Evolutionary conservation across 2,329 filamentous ascomycete species (phyloP).

Genomic region (Fusarium mundagurra): DNA sequence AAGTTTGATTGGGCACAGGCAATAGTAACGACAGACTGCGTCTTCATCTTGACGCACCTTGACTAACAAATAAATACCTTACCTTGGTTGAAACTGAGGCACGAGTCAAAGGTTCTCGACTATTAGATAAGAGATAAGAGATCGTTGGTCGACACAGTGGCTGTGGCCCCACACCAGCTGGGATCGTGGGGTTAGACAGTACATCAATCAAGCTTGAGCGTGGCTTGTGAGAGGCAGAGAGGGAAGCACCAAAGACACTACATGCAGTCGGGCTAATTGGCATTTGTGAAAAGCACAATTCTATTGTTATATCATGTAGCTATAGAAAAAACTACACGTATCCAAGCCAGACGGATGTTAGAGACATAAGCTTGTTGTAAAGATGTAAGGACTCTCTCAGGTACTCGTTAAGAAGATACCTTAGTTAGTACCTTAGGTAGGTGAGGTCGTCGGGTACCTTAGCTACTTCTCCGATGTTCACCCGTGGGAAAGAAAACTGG

Average conservation of each 20-base stretch:
- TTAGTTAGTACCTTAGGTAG: neutral
- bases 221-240: slow-evolving; percentile 16
- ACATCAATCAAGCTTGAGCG: slow-evolving; percentile 7
- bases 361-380: neutral
- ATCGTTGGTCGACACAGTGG: slow-evolving; percentile 28
- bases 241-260: neutral
- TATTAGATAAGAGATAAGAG: slow-evolving; percentile 32
- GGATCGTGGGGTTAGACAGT: slow-evolving; percentile 7
- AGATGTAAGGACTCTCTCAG: neutral
- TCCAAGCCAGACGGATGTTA: neutral
- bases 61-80: slow-evolving; percentile 15
- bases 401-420: neutral
- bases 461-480: slow-evolving; percentile 37
- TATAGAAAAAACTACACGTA: neutral
- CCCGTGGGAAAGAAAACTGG: slow-evolving; percentile 21
- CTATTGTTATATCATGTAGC: neutral
- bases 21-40: neutral
- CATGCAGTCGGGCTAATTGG: neutral
- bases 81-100: slow-evolving; percentile 12
- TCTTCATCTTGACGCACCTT: slow-evolving; percentile 27
- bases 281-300: neutral
- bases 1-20: neutral
- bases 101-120: slow-evolving; percentile 8
- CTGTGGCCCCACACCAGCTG: slow-evolving; percentile 22
- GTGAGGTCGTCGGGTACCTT: neutral